Evolutionary conservation across 768 basidiomycete species (phyloP), one percentile per base, ranked within the genome.

Genomic region (Xerocomellus chrysenteron): DNA sequence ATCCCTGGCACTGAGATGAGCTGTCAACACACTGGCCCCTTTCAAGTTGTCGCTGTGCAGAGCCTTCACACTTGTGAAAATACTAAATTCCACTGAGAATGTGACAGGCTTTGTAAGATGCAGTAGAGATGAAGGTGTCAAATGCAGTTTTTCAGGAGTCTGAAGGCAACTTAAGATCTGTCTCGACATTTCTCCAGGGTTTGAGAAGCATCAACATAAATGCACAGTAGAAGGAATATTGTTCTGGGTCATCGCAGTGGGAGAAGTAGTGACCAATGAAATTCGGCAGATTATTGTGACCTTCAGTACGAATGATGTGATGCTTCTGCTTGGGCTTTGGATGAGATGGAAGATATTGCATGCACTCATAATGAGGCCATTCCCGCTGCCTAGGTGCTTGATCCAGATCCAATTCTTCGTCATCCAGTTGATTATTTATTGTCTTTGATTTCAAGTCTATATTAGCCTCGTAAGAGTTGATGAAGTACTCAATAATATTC

Each of bases 181-280:
- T 4, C 11, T 26, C 4, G 0, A 74, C 6, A 0, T 45, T 5
- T 9, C 60, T 21, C 78, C 75, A 79, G 3, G 75, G 78, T 36
- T 67, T 69, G 6, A 79, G 54, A 3, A 78, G 62, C 40, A 71
- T 47, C 0, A 79, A 58, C 55, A 77, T 74, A 0, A 36, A 64
- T 5, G 77, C 76, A 36, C 63, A 73, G 44, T 76, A 80, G 12
- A 75, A 69, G 0, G 56, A 30, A 1, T 59, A 36, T 3, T 33
- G 36, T 1, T 66, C 64, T 2, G 47, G 17, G 26, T 75, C 66
- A 51, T 77, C 62, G 0, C 50, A 9, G 0, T 59, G 32, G 2
- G 77, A 74, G 50, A 79, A 75, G 19, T 59, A 76, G 0, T 47
- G 61, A 0, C 78, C 78, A n/a, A 75, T 56, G 46, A 78, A 63